Evolutionary conservation across 306 rosid species (phyloP).

Genomic region (Cyamopsis tetragonoloba): DNA sequence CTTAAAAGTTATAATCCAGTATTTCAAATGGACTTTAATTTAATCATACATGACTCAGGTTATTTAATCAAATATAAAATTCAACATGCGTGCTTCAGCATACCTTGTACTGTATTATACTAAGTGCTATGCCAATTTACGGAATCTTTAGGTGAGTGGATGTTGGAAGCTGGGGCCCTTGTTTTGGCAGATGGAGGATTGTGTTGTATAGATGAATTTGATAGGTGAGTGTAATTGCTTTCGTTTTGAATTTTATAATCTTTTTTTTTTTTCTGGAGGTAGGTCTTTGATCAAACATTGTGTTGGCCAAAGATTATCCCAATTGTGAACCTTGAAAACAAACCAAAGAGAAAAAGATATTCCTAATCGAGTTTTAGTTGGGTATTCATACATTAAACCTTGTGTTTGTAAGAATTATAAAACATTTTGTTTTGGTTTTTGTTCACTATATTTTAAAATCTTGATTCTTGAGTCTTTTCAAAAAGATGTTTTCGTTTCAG

Average conservation of each 20-base stretch:
- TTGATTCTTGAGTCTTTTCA: neutral
- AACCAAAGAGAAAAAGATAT: neutral
- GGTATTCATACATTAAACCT: neutral
- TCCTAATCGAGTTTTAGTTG: neutral
- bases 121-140: constrained; percentile 13
- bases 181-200: constrained; percentile 96
- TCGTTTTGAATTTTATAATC: neutral
- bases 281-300: constrained; percentile 17
- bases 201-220: constrained; percentile 97
- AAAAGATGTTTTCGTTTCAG: neutral
- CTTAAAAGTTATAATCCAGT: constrained; percentile 6
- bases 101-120: neutral
- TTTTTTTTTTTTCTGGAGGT: neutral
- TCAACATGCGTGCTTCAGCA: constrained; percentile 20
- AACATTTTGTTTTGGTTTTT: neutral
- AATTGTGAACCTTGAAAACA: neutral
- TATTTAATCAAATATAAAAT: neutral
- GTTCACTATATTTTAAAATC: neutral
- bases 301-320: constrained; percentile 11
- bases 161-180: constrained; percentile 99
- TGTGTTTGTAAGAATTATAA: neutral
- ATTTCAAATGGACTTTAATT: constrained; percentile 2
- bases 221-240: constrained; percentile 47
- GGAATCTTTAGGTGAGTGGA: constrained; percentile 77
- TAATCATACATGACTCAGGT: neutral